Evolutionary conservation across 2,329 filamentous ascomycete genomes (phyloP), one percentile per base, ranked within the genome.

Genomic region (Pseudopithomyces chartarum): DNA sequence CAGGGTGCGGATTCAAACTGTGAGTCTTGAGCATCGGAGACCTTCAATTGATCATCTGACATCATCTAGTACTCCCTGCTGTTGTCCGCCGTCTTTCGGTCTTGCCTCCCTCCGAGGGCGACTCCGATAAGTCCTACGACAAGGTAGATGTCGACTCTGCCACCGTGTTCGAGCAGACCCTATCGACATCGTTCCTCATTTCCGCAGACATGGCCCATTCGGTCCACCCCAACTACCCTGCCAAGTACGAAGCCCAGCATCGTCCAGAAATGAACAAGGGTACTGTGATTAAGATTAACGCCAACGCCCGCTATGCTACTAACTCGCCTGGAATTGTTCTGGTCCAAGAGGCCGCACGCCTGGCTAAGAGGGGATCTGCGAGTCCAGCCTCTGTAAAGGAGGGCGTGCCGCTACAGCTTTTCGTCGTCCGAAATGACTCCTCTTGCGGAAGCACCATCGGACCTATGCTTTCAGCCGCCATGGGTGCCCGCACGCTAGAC

Each of bases 151-250:
- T 78, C 19, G 86, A 89, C 12, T 78, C 80, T 20, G 79, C 89
- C 13, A 97, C 93, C 1, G 92, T 92, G 33, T 97, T 92, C 74
- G 95, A 99, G 79, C 94, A 98, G 81, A 95, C 91, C 1, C 84
- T 97, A 51, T 86, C 92, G 6, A 90, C 90, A 26, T 97, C 92
- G 1, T 97, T 99, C 84, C 87, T 99, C 57, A 84, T 99, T 61
- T 97, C 92, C 6, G 95, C 95, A 51, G 95, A 99, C 75, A 98
- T 99, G 95, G 93, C 95, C 1, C 95, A 99, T 80, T 90, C 90
- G 5, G 88, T 99, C 13, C 92, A 99, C 77, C 95, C 95, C 55
- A 99, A 99, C 81, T 99, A 97, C 75, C 84, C 88, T 4, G 87
- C 80, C 66, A 98, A 98, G 78, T 97, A 98, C 78, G 95, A 99